Base-by-base conservation (phyloP, 2,329 filamentous ascomycete species). In the Coniosporium tulheliwenetii region DNA sequence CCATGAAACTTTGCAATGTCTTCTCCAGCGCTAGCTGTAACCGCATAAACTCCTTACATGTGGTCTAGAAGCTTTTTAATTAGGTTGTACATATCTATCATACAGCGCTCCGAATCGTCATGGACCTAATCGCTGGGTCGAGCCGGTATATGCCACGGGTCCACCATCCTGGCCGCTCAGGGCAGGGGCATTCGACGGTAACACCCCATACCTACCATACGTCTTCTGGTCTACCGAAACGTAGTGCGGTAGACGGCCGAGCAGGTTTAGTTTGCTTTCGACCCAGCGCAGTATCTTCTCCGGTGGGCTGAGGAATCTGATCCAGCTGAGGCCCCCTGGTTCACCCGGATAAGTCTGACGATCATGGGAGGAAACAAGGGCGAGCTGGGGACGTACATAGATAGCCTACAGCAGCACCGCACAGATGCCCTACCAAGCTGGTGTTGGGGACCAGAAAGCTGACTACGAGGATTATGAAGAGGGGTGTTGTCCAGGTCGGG, bases 151-250 rank as follows among this genome's bases (percentile, higher is more conserved):
- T 19, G 19, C 13, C 7, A 29, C n/a, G 12, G 36, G 36, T 13
- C 14, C 36, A 19, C 36, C 36, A 19, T 37, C 36, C n/a, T n/a
- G 13, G 12, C 33, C 33, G 7, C 33, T 35, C 33, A 35, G 33
- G 12, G 33, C 7, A 10, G 33, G 33, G 10, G 14, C 53, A 14
- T 59, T 67, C 1, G 76, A 71, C 2, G 87, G 89, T 42, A 96
- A 65, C 10, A 95, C 82, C 2, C 89, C 89, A 52, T 93, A 95
- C 40, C 89, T 73, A 7, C 89, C 89, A 53, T 89, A 94, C 5
- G 85, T 94, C 70, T 94, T 95, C 61, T 94, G 87, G 54, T 96
- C 89, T 12, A 95, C 79, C 42, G 84, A 93, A 38, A 96, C 81
- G 53, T 94, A 96, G 61, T 93, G 85, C 36, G 89, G 89, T 19